Percentiles rank a stretch among this genome's conserved stretches.
Evolutionary conservation across 345 rosid genomes (phyloP).

Genomic region (Rubroshorea leprosula): DNA sequence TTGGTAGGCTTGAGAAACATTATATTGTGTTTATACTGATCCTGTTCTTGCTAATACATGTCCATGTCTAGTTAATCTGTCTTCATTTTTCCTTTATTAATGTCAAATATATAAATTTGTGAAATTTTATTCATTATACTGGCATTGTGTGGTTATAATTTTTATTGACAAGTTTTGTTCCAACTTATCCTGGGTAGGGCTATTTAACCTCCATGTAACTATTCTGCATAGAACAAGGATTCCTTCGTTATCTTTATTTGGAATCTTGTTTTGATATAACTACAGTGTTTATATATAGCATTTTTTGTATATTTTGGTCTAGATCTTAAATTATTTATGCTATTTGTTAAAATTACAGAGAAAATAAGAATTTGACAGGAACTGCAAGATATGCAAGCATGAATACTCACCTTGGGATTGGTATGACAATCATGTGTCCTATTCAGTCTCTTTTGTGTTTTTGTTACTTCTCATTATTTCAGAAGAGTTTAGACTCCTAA

Average conservation of each 20-base stretch:
- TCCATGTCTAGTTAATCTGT: too few relatives aligned
- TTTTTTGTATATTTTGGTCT: not conserved
- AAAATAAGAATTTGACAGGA: conserved; percentile 93
- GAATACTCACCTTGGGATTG: conserved; percentile 99
- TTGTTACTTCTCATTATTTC: not conserved
- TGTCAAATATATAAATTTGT: not conserved
- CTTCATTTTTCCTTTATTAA: too few relatives aligned
- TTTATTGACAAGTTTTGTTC: not conserved
- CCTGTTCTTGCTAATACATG: not conserved
- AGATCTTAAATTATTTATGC: not conserved
- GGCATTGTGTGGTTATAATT: too few relatives aligned
- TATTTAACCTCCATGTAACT: too few relatives aligned
- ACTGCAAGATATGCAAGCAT: conserved; percentile 99
- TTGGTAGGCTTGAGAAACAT: not conserved
- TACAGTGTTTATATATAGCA: not conserved
- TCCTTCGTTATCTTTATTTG: not conserved
- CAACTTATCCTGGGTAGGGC: not conserved
- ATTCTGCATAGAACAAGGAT: not conserved
- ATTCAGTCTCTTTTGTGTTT: not conserved
- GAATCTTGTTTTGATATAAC: not conserved
- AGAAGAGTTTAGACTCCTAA: not conserved
- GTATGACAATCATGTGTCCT: conserved; percentile 27
- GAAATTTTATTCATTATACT: too few relatives aligned
- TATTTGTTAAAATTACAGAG: conserved; percentile 40
- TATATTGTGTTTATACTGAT: not conserved